Percentiles rank a stretch among this genome's conserved stretches.
These are phyloP conservation scores for Pythium insidiosum DNA, from an alignment of 352 stramenopile genomes.

Conservation along the genomic window DNA sequence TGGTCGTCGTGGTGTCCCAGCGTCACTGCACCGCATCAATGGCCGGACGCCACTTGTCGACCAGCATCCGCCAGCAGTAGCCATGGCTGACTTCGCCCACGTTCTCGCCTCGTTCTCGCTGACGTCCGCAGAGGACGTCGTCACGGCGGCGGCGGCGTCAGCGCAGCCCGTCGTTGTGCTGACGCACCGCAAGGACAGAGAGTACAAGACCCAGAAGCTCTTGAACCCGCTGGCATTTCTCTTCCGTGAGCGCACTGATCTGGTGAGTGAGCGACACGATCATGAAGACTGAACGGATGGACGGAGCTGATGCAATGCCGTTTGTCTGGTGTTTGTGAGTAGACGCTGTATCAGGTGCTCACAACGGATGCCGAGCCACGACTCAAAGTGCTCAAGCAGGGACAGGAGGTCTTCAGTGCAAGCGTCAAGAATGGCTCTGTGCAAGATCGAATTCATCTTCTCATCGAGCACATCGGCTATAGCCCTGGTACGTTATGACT, in stretches of 20 bases:
- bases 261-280: slow-evolving; percentile 26
- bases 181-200: slow-evolving; percentile 18
- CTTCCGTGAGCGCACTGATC: slow-evolving; percentile 48
- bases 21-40: too few species aligned
- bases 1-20: too few species aligned
- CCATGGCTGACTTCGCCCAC: slow-evolving; percentile 13
- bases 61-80: neutral
- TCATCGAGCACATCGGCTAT: slow-evolving; percentile 50
- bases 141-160: slow-evolving; percentile 11
- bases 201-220: slow-evolving; percentile 39
- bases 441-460: slow-evolving; percentile 34
- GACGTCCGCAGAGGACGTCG: slow-evolving; percentile 1
- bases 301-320: too few species aligned
- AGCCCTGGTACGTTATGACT: slow-evolving; percentile 30
- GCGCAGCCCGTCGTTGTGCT: slow-evolving; percentile 22
- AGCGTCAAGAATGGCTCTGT: slow-evolving; percentile 31
- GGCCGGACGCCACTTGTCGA: too few species aligned
- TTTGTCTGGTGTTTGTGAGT: neutral
- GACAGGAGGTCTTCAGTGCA: slow-evolving; percentile 21
- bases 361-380: slow-evolving; percentile 26
- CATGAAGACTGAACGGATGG: too few species aligned
- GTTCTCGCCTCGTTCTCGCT: slow-evolving; percentile 14
- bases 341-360: slow-evolving; percentile 33
- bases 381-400: slow-evolving; percentile 47
- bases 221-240: slow-evolving; percentile 46